Conservation (phyloP, 768 basidiomycete species). For the Russula ochroleuca region DNA sequence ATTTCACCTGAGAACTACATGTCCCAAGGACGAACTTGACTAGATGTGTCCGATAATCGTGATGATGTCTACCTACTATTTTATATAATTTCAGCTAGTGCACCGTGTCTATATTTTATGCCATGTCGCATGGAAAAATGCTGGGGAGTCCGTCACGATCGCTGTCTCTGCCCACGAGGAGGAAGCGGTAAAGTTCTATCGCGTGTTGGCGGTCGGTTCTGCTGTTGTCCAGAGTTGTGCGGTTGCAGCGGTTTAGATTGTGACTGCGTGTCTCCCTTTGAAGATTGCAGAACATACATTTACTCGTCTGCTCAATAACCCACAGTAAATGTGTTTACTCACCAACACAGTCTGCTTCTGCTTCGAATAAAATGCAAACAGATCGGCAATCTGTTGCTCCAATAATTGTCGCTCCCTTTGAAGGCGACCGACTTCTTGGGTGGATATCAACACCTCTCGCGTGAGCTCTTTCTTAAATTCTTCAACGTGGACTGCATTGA, state of each 20-base stretch:
- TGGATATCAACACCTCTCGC: constrained; percentile 68
- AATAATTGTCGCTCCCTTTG: constrained; percentile 61
- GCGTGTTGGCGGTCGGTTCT: constrained; percentile 8
- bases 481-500: constrained; percentile 66
- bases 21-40: background rate
- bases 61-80: constrained; percentile 1
- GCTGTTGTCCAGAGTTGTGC: constrained; percentile 11
- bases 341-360: constrained; percentile 45
- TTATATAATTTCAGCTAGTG: background rate
- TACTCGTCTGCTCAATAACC: background rate
- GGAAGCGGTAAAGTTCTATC: constrained; percentile 20
- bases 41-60: background rate
- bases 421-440: constrained; percentile 64
- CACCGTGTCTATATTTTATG: background rate
- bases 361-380: constrained; percentile 68
- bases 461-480: constrained; percentile 81
- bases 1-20: constrained; percentile 41
- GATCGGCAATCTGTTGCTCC: constrained; percentile 67
- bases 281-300: background rate
- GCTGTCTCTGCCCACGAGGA: constrained; percentile 13
- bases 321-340: background rate
- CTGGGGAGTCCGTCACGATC: background rate
- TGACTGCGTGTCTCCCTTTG: constrained; percentile 4
- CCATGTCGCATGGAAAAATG: too few relatives aligned
- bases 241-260: constrained; percentile 10